These are phyloP conservation scores for Neurospora cerealis DNA, from an alignment of 495 filamentous ascomycete genomes.

Conservation along the genomic window DNA sequence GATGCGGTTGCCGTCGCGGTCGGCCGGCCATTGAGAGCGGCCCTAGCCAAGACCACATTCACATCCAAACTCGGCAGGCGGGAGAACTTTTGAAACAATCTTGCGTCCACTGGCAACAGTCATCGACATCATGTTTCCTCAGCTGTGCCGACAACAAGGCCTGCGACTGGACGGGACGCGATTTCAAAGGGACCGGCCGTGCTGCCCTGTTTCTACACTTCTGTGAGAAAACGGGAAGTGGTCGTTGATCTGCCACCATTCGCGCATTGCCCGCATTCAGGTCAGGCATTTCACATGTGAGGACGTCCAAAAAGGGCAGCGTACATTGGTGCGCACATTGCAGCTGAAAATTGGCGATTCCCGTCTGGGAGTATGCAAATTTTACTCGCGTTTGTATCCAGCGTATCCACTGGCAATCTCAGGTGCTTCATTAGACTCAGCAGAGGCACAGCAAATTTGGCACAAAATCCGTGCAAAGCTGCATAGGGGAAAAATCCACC, in stretches of 20 bases:
- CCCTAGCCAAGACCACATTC: background rate
- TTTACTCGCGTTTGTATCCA: background rate
- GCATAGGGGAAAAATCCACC: background rate
- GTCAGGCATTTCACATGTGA: background rate
- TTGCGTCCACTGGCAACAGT: background rate
- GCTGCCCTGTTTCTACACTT: background rate
- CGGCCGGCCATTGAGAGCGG: background rate
- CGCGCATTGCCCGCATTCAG: background rate
- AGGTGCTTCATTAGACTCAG: background rate
- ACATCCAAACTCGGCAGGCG: background rate
- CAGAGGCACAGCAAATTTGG: background rate
- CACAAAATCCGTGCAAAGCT: background rate
- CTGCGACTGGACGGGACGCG: background rate
- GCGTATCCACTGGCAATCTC: background rate
- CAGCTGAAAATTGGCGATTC: background rate
- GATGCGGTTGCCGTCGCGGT: background rate
- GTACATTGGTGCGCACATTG: background rate
- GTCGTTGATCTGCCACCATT: background rate
- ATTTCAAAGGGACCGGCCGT: background rate
- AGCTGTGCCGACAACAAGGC: background rate
- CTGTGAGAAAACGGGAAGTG: background rate
- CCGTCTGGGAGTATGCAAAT: background rate
- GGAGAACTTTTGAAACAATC: background rate
- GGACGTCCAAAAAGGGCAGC: background rate
- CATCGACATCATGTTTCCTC: background rate